Conservation (phyloP, 2,329 filamentous ascomycete species). For the Aspergillus glaucus region DNA sequence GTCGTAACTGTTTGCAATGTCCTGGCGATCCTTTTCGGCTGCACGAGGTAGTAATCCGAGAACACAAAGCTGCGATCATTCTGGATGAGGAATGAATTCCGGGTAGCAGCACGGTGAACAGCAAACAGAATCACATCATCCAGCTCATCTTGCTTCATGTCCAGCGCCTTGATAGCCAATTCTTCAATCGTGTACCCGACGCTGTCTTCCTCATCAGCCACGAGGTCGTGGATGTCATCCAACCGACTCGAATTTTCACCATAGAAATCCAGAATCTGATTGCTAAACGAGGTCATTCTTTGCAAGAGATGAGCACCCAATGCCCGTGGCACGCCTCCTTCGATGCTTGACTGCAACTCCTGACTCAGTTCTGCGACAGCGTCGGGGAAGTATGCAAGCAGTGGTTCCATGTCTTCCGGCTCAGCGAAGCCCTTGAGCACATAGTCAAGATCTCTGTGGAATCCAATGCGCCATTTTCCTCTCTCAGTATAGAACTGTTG, state of each 20-base stretch:
- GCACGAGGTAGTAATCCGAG: constrained; percentile 41
- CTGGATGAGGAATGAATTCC: constrained; percentile 28
- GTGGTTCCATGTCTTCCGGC: constrained; percentile 37
- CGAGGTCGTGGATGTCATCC: constrained; percentile 31
- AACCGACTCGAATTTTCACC: constrained; percentile 26
- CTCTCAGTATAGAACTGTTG: constrained; percentile 38
- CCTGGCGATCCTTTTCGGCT: constrained; percentile 46
- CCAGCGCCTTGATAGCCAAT: constrained; percentile 30
- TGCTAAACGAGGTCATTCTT: constrained; percentile 29
- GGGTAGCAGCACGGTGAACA: constrained; percentile 28
- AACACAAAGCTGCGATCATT: constrained; percentile 29
- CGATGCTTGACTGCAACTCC: constrained; percentile 30
- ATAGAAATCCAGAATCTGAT: constrained; percentile 29
- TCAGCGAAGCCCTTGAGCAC: constrained; percentile 46
- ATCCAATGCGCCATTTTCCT: constrained; percentile 39
- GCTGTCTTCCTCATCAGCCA: constrained; percentile 33
- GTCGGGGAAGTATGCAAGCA: constrained; percentile 48
- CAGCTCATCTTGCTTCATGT: constrained; percentile 22
- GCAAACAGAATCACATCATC: constrained; percentile 27
- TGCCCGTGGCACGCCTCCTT: constrained; percentile 37
- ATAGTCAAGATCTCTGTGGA: constrained; percentile 39
- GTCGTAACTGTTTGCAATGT: constrained; percentile 45
- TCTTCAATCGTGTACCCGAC: constrained; percentile 31
- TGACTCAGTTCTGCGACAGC: constrained; percentile 16
- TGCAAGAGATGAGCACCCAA: constrained; percentile 30